Conservation (phyloP, 2,329 filamentous ascomycete species). For the Nemania serpens region DNA sequence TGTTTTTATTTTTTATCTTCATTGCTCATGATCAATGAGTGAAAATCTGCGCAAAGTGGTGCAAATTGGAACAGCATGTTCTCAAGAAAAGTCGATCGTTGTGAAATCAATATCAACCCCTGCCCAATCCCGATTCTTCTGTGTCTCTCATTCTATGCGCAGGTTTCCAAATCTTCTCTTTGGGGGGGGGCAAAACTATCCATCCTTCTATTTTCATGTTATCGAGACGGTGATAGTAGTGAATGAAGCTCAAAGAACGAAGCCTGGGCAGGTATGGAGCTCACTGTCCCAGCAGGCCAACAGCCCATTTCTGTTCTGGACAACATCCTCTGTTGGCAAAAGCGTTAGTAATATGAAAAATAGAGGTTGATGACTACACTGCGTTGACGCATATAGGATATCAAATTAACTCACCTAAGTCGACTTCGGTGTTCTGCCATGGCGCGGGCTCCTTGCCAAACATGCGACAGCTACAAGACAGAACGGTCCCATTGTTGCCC, state of each 20-base stretch:
- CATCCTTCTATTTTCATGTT: background rate
- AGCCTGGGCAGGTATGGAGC: slow-evolving; percentile 10
- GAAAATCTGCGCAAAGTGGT: too few species aligned
- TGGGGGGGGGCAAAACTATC: too few species aligned
- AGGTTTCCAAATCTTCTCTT: too few species aligned
- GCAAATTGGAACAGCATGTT: too few species aligned
- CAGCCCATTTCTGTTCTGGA: slow-evolving; percentile 14
- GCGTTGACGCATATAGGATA: too few species aligned
- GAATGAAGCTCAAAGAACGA: background rate
- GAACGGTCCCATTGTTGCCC: slow-evolving; percentile 17
- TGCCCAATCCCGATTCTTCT: too few species aligned
- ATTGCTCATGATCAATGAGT: too few species aligned
- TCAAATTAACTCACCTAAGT: slow-evolving; percentile 16
- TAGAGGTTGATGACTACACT: background rate
- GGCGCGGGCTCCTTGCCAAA: slow-evolving; percentile 25
- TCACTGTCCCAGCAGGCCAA: slow-evolving; percentile 24
- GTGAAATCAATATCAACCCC: too few species aligned
- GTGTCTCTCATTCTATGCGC: too few species aligned
- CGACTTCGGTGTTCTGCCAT: slow-evolving; percentile 17
- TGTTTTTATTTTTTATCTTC: too few species aligned
- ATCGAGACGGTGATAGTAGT: background rate
- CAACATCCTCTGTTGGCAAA: slow-evolving; percentile 15
- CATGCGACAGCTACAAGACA: slow-evolving; percentile 25
- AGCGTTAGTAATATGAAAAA: background rate
- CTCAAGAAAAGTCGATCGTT: too few species aligned